A percentile compares a stretch with the other conserved stretches of the same genome.
These are phyloP conservation scores for Elsinoe australis DNA, from an alignment of 2,329 filamentous ascomycete species.

Conservation along the genomic window DNA sequence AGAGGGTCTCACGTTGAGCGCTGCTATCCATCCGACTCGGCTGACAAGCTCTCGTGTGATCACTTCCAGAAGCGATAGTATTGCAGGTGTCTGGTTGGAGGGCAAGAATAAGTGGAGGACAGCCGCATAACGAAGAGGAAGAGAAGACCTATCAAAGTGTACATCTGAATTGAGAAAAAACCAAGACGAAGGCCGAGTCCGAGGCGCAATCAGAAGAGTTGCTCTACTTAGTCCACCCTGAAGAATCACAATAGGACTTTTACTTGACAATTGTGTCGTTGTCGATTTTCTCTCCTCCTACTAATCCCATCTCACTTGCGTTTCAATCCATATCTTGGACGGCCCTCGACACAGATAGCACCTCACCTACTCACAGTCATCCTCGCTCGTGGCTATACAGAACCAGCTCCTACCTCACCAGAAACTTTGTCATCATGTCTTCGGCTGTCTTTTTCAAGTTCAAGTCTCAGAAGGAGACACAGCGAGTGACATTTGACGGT, in stretches of 20 bases:
- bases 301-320: not conserved
- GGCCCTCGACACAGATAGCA: too few species aligned
- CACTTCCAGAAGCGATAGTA: too few species aligned
- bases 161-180: not conserved
- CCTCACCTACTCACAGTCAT: not conserved
- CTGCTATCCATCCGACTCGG: too few species aligned
- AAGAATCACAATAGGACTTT: conserved; percentile 18
- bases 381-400: not conserved
- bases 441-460: conserved; percentile 99
- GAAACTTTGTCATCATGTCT: conserved; percentile 55
- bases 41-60: too few species aligned
- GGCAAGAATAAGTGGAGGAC: too few species aligned
- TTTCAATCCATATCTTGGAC: not conserved
- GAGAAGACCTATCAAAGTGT: not conserved
- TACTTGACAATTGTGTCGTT: conserved; percentile 14
- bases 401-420: not conserved
- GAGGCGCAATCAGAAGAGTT: not conserved
- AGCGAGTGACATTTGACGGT: conserved; percentile 91
- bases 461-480: conserved; percentile 95
- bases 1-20: too few species aligned
- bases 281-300: conserved; percentile 1
- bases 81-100: too few species aligned
- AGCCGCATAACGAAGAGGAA: not conserved
- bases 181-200: not conserved
- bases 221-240: conserved; percentile 16